These are phyloP conservation scores for Dictyostelium firmibasis DNA, from an alignment of 78 protist genomes.

Conservation along the genomic window DNA sequence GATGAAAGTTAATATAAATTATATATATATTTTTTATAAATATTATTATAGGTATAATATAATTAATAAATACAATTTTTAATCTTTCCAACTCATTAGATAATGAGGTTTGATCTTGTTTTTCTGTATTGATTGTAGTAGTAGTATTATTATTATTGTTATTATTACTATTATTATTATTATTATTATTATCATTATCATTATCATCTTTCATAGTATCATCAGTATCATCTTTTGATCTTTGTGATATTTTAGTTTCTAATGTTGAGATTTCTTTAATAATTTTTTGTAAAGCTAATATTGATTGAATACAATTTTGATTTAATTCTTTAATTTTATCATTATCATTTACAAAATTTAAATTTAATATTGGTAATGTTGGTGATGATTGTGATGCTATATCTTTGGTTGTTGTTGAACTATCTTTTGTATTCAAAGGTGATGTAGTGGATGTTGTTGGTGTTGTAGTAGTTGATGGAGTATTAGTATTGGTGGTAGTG, in stretches of 20 bases:
- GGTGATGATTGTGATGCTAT: neutral
- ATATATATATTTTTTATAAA: neutral
- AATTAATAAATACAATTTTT: slow-evolving; percentile 11
- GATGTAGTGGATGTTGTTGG: neutral
- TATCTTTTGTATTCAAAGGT: neutral
- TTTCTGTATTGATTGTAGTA: neutral
- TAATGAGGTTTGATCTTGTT: neutral
- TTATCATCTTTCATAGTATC: neutral
- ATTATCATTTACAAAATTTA: slow-evolving; percentile 26
- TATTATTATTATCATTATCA: neutral
- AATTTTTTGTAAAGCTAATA: neutral
- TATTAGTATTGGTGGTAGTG: neutral
- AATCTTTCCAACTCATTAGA: slow-evolving; percentile 19
- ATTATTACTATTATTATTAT: neutral
- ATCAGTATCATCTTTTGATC: neutral
- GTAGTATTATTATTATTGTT: neutral
- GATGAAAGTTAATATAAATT: too few species aligned
- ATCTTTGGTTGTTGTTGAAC: neutral
- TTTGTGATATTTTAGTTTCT: neutral
- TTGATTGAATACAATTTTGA: neutral
- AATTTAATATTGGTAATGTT: slow-evolving; percentile 7
- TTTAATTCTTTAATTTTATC: slow-evolving; percentile 18
- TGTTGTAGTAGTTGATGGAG: neutral
- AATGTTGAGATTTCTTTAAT: neutral
- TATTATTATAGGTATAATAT: neutral